Conservation (phyloP, 306 rosid genomes). For the Geum urbanum region DNA sequence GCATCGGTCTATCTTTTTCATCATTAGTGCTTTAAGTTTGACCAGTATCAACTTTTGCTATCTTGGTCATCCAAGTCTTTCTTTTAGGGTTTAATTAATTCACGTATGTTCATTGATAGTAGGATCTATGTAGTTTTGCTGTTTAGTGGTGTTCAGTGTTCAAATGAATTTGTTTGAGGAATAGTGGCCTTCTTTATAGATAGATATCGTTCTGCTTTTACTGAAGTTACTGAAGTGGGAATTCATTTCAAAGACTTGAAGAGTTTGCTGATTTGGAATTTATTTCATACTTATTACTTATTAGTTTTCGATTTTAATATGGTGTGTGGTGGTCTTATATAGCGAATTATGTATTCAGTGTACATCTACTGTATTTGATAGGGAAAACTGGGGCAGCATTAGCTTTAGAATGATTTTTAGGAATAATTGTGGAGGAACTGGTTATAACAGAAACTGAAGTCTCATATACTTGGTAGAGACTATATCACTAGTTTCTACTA, state of each 20-base stretch:
- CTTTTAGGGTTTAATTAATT: background rate
- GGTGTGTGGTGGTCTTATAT: background rate
- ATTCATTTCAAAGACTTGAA: background rate
- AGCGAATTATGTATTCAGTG: background rate
- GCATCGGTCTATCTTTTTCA: background rate
- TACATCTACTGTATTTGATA: background rate
- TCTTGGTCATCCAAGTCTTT: background rate
- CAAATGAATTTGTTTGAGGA: background rate
- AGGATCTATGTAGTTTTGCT: background rate
- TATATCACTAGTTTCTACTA: background rate
- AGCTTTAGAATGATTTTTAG: background rate
- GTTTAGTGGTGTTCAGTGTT: background rate
- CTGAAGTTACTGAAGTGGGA: background rate
- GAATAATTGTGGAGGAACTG: background rate
- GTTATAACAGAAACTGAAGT: background rate
- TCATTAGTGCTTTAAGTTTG: background rate
- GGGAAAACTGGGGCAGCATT: background rate
- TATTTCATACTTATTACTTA: background rate
- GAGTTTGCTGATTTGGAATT: background rate
- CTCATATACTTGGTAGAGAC: slow-evolving; percentile 1
- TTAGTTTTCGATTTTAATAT: background rate
- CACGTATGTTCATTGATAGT: background rate
- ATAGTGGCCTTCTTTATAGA: background rate
- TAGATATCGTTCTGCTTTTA: slow-evolving; percentile 4
- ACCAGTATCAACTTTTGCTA: background rate